Percentiles rank a stretch among this genome's conserved stretches.
These are phyloP conservation scores for Dendrobium chrysotoxum DNA, from an alignment of 106 monocot species.

Conservation along the genomic window DNA sequence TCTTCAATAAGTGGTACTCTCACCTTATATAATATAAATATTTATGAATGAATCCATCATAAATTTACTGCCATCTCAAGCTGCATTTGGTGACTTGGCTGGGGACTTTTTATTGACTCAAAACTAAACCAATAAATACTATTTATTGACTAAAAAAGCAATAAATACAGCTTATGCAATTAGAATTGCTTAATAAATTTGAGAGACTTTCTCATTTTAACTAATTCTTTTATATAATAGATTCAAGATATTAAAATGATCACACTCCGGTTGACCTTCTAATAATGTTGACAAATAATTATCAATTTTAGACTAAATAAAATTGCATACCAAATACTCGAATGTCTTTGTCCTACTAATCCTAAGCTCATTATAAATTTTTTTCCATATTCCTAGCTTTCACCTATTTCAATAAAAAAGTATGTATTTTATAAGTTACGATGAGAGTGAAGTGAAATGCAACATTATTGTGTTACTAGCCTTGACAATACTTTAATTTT, in stretches of 20 bases:
- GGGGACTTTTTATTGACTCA: neutral
- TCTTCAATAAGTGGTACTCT: neutral
- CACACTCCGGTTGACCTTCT: neutral
- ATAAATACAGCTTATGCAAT: neutral
- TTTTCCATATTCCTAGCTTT: no score
- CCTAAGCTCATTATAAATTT: no score
- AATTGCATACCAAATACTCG: no score
- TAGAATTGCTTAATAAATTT: neutral
- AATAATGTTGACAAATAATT: neutral
- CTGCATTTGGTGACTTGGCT: neutral
- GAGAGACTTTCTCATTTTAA: neutral
- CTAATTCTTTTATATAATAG: neutral
- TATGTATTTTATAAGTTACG: no score
- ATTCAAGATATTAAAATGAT: neutral
- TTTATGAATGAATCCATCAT: neutral
- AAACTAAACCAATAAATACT: neutral
- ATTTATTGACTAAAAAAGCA: no score
- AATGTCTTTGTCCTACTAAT: no score
- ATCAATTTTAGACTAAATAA: neutral
- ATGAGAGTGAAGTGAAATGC: no score
- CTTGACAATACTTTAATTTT: no score
- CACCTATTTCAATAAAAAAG: no score
- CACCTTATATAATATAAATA: neutral
- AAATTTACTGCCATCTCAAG: neutral
- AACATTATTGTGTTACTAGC: no score